Conservation (phyloP, 371 early-diverging fungal species). For the Mortierella sp. region DNA sequence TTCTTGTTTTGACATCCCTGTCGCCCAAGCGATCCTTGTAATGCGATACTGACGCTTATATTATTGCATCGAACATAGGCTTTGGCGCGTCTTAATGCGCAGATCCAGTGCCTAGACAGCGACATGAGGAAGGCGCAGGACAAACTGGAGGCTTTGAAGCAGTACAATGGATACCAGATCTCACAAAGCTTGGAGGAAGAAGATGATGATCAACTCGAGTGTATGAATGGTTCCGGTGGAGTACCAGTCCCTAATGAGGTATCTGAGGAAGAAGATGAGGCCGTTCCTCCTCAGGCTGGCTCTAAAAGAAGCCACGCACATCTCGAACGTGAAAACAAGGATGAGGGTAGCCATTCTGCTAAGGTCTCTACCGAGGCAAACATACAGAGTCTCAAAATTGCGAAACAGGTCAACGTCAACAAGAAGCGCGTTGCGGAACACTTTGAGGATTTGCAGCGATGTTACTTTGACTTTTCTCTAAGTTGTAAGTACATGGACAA, state of each 20-base stretch:
- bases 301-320: constrained; percentile 36
- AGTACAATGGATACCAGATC: constrained; percentile 17
- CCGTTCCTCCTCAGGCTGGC: constrained; percentile 42
- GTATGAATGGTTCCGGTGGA: constrained; percentile 17
- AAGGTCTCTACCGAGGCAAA: constrained; percentile 11
- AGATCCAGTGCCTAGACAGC: constrained; percentile 56
- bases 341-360: constrained; percentile 10
- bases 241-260: constrained; percentile 40
- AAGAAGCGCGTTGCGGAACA: constrained; percentile 67
- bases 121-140: constrained; percentile 54
- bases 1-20: not conserved
- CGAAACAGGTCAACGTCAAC: constrained; percentile 38
- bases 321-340: constrained; percentile 31
- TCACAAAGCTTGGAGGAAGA: constrained; percentile 26
- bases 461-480: constrained; percentile 67
- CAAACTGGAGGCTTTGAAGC: constrained; percentile 39
- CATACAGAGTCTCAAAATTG: constrained; percentile 27
- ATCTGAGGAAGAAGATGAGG: constrained; percentile 50
- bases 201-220: constrained; percentile 38
- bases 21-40: no score
- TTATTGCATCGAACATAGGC: no score
- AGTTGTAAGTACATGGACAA: constrained; percentile 27
- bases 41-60: no score
- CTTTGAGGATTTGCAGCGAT: constrained; percentile 76
- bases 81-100: constrained; percentile 44